A percentile compares a stretch with the other conserved stretches of the same genome.
These are phyloP conservation scores for Fraxinus nigra DNA, from an alignment of 305 asterid species.

Conservation along the genomic window DNA sequence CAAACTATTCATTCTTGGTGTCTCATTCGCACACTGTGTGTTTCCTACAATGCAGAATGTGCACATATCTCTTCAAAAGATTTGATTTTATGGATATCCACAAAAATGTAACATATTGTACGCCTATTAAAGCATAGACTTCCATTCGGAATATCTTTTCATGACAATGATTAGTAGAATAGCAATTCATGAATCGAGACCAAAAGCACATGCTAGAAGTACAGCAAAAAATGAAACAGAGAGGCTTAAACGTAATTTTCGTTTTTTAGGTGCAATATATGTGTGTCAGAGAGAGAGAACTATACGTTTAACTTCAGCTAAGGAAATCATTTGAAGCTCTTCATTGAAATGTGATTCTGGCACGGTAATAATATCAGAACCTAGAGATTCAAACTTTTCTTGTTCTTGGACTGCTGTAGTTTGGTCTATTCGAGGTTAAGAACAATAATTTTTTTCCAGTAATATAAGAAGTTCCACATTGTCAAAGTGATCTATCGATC, in stretches of 20 bases:
- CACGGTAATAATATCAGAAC: slow-evolving; percentile 42
- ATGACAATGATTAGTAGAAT: slow-evolving; percentile 13
- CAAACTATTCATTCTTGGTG: slow-evolving; percentile 38
- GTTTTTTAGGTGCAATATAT: background rate
- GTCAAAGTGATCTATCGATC: slow-evolving; percentile 1
- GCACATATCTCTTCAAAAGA: background rate
- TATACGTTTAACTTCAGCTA: slow-evolving; percentile 52
- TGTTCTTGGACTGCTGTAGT: slow-evolving; percentile 41
- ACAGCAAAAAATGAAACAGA: background rate
- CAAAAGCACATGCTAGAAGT: background rate
- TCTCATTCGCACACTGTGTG: slow-evolving; percentile 22
- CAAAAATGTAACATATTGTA: slow-evolving; percentile 13
- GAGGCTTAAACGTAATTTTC: background rate
- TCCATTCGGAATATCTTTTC: slow-evolving; percentile 20
- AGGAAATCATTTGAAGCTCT: slow-evolving; percentile 34
- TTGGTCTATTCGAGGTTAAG: slow-evolving; percentile 64
- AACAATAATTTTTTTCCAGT: slow-evolving; percentile 24
- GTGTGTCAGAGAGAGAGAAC: background rate
- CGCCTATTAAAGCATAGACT: background rate
- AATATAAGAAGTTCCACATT: slow-evolving; percentile 4
- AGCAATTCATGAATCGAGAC: slow-evolving; percentile 15
- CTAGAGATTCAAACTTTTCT: slow-evolving; percentile 36
- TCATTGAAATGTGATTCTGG: slow-evolving; percentile 38
- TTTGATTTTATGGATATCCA: background rate
- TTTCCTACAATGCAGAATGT: slow-evolving; percentile 40